Percentiles rank a stretch among this genome's conserved stretches.
These are phyloP conservation scores for Lasiodiplodia sp. DNA, from an alignment of 2,329 filamentous ascomycete species.

Conservation along the genomic window DNA sequence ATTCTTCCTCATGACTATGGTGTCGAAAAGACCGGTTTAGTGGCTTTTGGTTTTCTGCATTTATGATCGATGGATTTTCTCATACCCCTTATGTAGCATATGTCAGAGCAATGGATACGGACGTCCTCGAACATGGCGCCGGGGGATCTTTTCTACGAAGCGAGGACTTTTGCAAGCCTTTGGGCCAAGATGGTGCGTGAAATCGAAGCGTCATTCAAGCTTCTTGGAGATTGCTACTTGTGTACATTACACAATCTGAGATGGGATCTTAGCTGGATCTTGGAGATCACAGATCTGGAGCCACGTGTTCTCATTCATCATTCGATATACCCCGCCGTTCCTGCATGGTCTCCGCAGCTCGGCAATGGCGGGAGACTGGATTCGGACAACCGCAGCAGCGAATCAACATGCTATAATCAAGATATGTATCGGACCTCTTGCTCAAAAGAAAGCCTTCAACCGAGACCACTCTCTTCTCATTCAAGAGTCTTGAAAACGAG, in stretches of 20 bases:
- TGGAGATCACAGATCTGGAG: background rate
- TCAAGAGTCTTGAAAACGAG: background rate
- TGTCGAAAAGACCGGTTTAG: constrained; percentile 7
- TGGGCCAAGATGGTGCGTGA: background rate
- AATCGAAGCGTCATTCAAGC: background rate
- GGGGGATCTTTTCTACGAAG: constrained; percentile 1
- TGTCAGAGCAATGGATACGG: constrained; percentile 25
- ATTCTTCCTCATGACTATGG: constrained; percentile 18
- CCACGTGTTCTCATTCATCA: background rate
- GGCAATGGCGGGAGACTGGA: background rate
- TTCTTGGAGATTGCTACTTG: background rate
- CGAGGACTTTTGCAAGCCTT: background rate
- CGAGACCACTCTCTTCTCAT: background rate
- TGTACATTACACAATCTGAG: background rate
- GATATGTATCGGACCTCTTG: background rate
- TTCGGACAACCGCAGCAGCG: background rate
- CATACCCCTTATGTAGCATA: constrained; percentile 27
- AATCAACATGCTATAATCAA: background rate
- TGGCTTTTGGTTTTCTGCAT: constrained; percentile 8
- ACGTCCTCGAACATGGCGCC: constrained; percentile 19
- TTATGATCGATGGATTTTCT: constrained; percentile 24
- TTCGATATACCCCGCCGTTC: background rate
- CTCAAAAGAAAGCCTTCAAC: background rate
- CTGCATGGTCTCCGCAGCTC: background rate
- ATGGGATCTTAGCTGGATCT: background rate